Evolutionary conservation across 495 filamentous ascomycete genomes (phyloP), one percentile per base, ranked within the genome.

Genomic region (Trichoderma erinaceum): DNA sequence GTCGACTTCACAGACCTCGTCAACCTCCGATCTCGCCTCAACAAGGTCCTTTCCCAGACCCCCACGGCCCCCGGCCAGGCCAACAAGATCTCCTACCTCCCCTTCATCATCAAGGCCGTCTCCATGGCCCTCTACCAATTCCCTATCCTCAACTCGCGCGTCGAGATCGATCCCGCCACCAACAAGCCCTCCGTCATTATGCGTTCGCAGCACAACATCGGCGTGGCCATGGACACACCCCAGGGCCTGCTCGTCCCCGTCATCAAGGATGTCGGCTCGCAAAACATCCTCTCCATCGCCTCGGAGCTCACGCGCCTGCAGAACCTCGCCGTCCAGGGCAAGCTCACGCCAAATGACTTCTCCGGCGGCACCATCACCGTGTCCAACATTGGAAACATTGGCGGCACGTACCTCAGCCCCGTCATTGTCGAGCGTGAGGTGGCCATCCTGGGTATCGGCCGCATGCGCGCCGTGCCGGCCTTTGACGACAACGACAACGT

Each of bases 321-420:
- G 70, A 74, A 77, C 3, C 85, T 91, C 0, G 96, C 92, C 1
- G 81, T 83, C 16, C 78, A 83, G 12, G 92, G 92, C 3, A 93
- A 91, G 75, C 83, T 99, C 7, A 83, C 87, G 0, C 80, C 88
- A 5, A 82, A 86, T 11, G 93, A 99, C 78, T 78, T 98, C 65
- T 85, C 78, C 64, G 93, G 93, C 41, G 93, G 92, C 3, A 97
- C 95, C 0, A 92, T 99, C 73, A 97, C 96, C 0, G 86, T 99
- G 32, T 96, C 92, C 68, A 99, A 99, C 73, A 93, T 99, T 69
- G 96, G 96, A n/a, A 96, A 87, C 70, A 92, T 99, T 50, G 96
- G 96, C 21, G 96, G 96, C 4, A 94, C 90, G 0, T 96, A 96
- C 71, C 87, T 98, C 29, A 86, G 88, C 5, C 96, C 96, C 1